Evolutionary conservation across 1,284 basidiomycete genomes (phyloP).

Genomic region (Pseudomicrostroma phylloplanum): DNA sequence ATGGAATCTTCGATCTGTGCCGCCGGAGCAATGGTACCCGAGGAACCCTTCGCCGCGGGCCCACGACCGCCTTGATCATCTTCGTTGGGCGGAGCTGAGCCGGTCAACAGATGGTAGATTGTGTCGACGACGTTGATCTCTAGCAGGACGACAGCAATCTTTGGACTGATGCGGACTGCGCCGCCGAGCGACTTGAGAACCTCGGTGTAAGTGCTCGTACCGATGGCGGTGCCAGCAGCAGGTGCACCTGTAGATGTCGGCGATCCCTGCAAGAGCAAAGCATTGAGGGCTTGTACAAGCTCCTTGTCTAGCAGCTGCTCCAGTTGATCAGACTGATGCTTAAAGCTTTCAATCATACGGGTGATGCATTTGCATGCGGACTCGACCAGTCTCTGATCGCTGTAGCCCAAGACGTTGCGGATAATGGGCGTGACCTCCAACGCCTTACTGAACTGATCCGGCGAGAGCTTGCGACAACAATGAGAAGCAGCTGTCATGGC

Average conservation of each 20-base stretch:
- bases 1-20: conserved; percentile 8
- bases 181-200: conserved; percentile 40
- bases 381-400: conserved; percentile 46
- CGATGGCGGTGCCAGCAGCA: conserved; percentile 17
- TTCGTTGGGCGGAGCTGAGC: conserved; percentile 31
- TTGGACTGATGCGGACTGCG: conserved; percentile 35
- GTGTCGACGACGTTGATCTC: conserved; percentile 46
- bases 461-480: conserved; percentile 42
- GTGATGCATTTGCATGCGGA: conserved; percentile 47
- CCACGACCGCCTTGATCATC: conserved; percentile 13
- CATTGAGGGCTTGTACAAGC: conserved; percentile 34
- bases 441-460: conserved; percentile 26
- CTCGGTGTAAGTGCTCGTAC: conserved; percentile 40
- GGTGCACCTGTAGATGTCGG: neutral
- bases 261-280: conserved; percentile 32
- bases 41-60: conserved; percentile 7
- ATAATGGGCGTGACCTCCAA: conserved; percentile 44
- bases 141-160: conserved; percentile 36
- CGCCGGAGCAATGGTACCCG: neutral
- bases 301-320: conserved; percentile 34
- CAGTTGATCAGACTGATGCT: conserved; percentile 32
- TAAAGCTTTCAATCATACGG: conserved; percentile 36
- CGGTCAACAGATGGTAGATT: conserved; percentile 45
- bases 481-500: conserved; percentile 46
- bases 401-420: conserved; percentile 40